Base-by-base conservation (phyloP, 371 early-diverging fungal species). In the Apophysomyces sp. region DNA sequence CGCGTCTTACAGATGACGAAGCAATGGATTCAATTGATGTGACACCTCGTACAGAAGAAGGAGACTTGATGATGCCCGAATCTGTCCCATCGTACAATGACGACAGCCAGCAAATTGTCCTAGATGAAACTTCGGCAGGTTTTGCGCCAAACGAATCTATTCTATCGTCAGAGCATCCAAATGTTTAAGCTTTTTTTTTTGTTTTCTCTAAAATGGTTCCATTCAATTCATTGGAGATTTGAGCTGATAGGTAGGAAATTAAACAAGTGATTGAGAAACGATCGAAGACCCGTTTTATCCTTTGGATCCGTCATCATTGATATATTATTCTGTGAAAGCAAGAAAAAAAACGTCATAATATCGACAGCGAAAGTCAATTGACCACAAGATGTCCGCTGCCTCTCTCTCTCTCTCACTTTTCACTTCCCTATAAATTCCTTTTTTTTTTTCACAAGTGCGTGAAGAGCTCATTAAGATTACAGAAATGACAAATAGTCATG, bases 1-100 rank as follows among this genome's bases (percentile, higher is more conserved):
- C 68, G 1, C 73, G 60, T 18, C 41, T 68, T 55, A 66, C 64
- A 52, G 73, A 73, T 30, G 72, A 72, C 31, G 74, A 77, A 44
- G 49, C 21, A 9, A 44, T 44, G 49, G 49, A 44, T 21, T 44
- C 49, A 11, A 21, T 44, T 44, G 49, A 21, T 21, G 21, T 44
- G 7, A 44, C 49, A 21, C 49, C 49, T 7, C 49, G 49, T 4
- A 44, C 49, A 44, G 49, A 44, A 9, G 49, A 44, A 21, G 21
- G 49, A 18, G 49, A 44, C 11, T 21, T 44, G 21, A 44, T 44
- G 49, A 44, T 44, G 49, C 49, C 9, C 18, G 49, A 44, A 6
- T 4, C 49, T 44, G 49, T 21, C 4, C 21, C n/a, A 2, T 5
- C 49, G 9, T 44, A 21, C 5, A n/a, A 37, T 21, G 21, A 21